Conservation (phyloP, 768 basidiomycete genomes). For the Lyophyllum shimeji region DNA sequence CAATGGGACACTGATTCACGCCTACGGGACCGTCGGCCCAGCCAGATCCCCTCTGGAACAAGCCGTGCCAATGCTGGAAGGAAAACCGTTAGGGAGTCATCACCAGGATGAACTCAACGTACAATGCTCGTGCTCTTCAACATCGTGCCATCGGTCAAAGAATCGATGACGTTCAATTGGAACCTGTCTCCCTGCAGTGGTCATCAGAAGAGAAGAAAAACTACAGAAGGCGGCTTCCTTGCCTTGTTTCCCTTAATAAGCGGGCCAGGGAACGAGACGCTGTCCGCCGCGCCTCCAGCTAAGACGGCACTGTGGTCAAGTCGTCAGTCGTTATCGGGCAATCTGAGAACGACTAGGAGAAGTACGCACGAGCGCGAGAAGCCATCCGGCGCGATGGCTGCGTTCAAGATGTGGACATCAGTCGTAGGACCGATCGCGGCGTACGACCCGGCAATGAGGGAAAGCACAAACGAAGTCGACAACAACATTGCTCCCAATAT, state of each 20-base stretch:
- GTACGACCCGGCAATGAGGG: not conserved
- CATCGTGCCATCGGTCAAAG: conserved; percentile 38
- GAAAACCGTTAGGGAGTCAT: not conserved
- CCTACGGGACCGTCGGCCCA: conserved; percentile 42
- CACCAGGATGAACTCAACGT: conserved; percentile 7
- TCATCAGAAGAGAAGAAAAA: not conserved
- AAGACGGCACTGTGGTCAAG: conserved; percentile 22
- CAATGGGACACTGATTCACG: conserved; percentile 43
- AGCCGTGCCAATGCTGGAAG: conserved; percentile 45
- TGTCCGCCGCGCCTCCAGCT: conserved; percentile 11
- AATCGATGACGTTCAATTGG: conserved; percentile 41
- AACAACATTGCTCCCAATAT: not conserved
- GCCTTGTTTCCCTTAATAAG: conserved; percentile 33
- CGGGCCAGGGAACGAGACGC: conserved; percentile 17
- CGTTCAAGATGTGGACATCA: conserved; percentile 40
- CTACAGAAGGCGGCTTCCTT: not conserved
- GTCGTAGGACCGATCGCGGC: conserved; percentile 25
- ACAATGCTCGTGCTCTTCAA: conserved; percentile 30
- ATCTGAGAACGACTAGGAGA: not conserved
- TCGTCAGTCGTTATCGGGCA: not conserved
- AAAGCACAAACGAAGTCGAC: not conserved
- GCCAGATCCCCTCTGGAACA: conserved; percentile 34
- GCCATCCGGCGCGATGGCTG: conserved; percentile 47
- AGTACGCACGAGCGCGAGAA: conserved; percentile 25
- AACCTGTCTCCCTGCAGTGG: conserved; percentile 41